Evolutionary conservation across 805 yeast genomes (phyloP).

Genomic region (Cyberlindnera mycetangii): DNA sequence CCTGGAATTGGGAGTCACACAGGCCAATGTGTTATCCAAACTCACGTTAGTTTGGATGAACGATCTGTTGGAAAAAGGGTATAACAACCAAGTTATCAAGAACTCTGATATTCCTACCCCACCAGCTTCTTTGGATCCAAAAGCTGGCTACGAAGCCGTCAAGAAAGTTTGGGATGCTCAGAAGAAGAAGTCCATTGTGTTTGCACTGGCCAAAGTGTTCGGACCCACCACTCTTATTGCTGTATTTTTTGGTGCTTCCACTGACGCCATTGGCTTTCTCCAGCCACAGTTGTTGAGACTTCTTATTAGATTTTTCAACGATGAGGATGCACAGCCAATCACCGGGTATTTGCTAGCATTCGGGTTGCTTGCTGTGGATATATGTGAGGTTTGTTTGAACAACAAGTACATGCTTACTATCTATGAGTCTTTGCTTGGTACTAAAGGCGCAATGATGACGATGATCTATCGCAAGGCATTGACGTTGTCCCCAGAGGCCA

Average conservation of each 20-base stretch:
- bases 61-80: slow-evolving; percentile 75
- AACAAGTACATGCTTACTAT: slow-evolving; percentile 67
- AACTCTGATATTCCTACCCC: slow-evolving; percentile 73
- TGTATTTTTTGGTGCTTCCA: slow-evolving; percentile 66
- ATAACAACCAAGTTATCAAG: slow-evolving; percentile 44
- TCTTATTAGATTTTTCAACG: slow-evolving; percentile 56
- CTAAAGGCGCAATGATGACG: slow-evolving; percentile 64
- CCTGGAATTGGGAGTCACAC: slow-evolving; percentile 42
- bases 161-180: slow-evolving; percentile 61
- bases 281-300: slow-evolving; percentile 80
- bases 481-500: slow-evolving; percentile 61
- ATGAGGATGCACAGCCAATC: slow-evolving; percentile 35
- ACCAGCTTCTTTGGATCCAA: slow-evolving; percentile 64
- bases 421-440: slow-evolving; percentile 59
- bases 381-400: slow-evolving; percentile 56
- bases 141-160: slow-evolving; percentile 46
- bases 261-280: slow-evolving; percentile 78
- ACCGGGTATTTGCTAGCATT: slow-evolving; percentile 60
- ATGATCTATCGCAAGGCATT: slow-evolving; percentile 70
- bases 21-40: slow-evolving; percentile 69
- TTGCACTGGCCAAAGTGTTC: slow-evolving; percentile 67
- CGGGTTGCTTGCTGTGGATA: slow-evolving; percentile 59
- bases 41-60: slow-evolving; percentile 93
- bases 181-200: slow-evolving; percentile 45
- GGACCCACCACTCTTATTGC: slow-evolving; percentile 71